phyloP scores from a whole-genome alignment of 2,329 filamentous ascomycete genomes.

The Chaetothyriales sp. region DNA sequence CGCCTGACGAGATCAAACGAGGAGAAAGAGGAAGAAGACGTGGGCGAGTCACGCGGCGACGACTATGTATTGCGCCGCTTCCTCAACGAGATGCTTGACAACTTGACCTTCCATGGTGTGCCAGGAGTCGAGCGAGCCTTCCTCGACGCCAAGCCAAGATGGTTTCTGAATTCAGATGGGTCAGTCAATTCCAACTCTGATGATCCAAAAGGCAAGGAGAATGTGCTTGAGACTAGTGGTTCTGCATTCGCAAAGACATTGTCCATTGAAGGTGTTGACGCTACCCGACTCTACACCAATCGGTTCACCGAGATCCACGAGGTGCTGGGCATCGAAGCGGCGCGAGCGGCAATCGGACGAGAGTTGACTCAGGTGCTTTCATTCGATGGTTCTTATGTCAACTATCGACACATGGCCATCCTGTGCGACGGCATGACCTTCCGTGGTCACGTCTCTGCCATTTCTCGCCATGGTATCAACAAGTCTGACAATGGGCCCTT shows the following conservation, averaged over 20 bases:
- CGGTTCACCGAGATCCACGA: conserved; percentile 89
- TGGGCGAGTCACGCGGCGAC: conserved; percentile 52
- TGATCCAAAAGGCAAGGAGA: conserved; percentile 67
- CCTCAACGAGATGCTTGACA: conserved; percentile 80
- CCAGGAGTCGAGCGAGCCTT: conserved; percentile 80
- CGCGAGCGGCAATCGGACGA: conserved; percentile 67
- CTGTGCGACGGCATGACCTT: conserved; percentile 97
- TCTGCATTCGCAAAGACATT: conserved; percentile 74
- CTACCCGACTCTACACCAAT: conserved; percentile 78
- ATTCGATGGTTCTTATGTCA: conserved; percentile 98
- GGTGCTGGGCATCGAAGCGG: conserved; percentile 92
- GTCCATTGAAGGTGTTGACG: conserved; percentile 73
- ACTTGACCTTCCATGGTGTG: conserved; percentile 80
- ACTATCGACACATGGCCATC: conserved; percentile 89
- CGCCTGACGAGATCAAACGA: conserved; percentile 53
- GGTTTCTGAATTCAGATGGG: conserved; percentile 54
- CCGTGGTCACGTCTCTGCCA: conserved; percentile 81
- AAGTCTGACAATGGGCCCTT: conserved; percentile 91
- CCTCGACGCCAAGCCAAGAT: conserved; percentile 63
- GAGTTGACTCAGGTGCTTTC: conserved; percentile 87
- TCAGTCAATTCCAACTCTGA: conserved; percentile 59
- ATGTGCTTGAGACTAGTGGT: conserved; percentile 90
- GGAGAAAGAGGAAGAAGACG: conserved; percentile 56
- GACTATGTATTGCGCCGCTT: conserved; percentile 87
- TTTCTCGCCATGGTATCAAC: conserved; percentile 97